Conservation (phyloP, 1,284 basidiomycete genomes). For the Ceratobasidium theobromae region DNA sequence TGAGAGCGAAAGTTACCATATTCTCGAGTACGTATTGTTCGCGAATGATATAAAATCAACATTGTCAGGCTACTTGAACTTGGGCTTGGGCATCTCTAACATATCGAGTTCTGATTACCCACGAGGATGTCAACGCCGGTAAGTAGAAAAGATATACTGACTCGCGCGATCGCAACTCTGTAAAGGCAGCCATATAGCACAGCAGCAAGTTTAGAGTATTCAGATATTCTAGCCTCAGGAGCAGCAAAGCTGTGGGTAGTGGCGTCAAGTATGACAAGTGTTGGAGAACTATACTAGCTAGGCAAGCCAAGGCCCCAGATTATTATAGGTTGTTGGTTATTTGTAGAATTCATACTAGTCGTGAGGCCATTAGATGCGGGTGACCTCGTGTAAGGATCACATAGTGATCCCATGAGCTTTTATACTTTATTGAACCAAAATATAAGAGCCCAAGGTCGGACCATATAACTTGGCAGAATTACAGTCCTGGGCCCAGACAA, state of each 20-base stretch:
- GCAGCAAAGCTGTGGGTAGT: not conserved
- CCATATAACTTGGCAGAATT: no score
- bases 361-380: no score
- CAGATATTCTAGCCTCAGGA: not conserved
- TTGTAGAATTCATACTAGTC: not conserved
- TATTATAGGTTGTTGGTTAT: not conserved
- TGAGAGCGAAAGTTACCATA: no score
- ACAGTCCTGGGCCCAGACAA: no score
- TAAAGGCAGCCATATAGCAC: not conserved
- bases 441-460: no score
- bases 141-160: not conserved
- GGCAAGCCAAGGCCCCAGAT: constrained; percentile 22
- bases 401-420: no score
- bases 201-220: not conserved
- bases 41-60: not conserved
- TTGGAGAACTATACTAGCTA: not conserved
- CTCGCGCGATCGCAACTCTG: not conserved
- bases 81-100: not conserved
- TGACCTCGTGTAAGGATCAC: no score
- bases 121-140: not conserved
- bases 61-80: constrained; percentile 8
- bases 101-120: not conserved
- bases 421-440: no score
- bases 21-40: not conserved
- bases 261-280: not conserved